Conservation (phyloP, 2,329 filamentous ascomycete genomes). For the Aspergillus aculeatus region DNA sequence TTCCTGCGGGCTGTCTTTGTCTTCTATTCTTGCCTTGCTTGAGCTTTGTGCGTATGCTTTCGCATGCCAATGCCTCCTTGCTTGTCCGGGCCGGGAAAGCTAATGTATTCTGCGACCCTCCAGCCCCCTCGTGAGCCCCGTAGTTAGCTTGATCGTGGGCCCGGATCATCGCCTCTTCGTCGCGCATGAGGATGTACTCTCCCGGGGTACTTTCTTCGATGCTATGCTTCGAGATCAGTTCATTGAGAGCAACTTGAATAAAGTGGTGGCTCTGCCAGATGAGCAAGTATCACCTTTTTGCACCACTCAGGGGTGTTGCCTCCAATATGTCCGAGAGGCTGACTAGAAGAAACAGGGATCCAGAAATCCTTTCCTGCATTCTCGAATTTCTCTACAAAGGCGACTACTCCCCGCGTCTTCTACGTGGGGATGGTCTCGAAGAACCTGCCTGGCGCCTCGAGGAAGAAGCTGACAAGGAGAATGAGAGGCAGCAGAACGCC, state of each 20-base stretch:
- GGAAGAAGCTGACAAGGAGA: neutral
- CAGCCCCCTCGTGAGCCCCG: conserved; percentile 63
- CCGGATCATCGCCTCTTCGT: conserved; percentile 86
- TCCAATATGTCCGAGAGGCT: neutral
- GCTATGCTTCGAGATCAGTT: conserved; percentile 69
- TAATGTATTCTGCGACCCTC: conserved; percentile 17
- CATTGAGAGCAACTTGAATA: conserved; percentile 67
- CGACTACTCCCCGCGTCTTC: conserved; percentile 85
- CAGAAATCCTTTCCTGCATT: conserved; percentile 87
- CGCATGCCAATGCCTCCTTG: neutral
- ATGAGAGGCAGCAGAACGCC: conserved; percentile 52
- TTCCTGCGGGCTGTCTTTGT: neutral
- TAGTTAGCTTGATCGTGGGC: conserved; percentile 83
- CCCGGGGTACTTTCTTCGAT: conserved; percentile 80
- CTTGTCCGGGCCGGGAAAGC: neutral
- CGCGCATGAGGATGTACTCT: conserved; percentile 88
- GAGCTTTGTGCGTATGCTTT: neutral
- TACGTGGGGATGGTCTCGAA: neutral
- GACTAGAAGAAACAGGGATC: conserved; percentile 61
- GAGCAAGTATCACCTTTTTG: conserved; percentile 41
- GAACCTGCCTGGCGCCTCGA: neutral
- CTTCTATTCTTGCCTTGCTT: neutral
- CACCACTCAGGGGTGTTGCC: neutral
- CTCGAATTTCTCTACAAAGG: conserved; percentile 98
- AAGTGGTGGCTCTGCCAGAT: conserved; percentile 74